Evolutionary conservation across 495 filamentous ascomycete genomes (phyloP).

Genomic region (Bacidia rubella): DNA sequence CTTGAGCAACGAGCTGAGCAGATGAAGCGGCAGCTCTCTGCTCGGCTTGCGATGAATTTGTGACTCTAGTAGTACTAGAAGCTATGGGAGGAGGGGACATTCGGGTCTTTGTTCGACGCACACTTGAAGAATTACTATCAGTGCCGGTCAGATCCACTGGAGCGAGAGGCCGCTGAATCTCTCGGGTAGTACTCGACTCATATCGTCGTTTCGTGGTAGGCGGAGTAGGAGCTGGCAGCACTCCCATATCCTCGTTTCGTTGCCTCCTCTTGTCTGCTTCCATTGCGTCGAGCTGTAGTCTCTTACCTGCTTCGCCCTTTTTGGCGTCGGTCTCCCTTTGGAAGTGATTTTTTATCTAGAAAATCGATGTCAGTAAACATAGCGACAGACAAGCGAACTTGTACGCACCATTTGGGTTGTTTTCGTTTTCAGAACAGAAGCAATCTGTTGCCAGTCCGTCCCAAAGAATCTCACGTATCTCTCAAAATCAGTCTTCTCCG

Average conservation of each 20-base stretch:
- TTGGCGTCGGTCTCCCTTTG: slow-evolving; percentile 54
- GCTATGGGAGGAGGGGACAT: slow-evolving; percentile 24
- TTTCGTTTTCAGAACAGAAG: slow-evolving; percentile 77
- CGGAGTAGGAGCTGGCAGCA: slow-evolving; percentile 43
- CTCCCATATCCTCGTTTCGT: slow-evolving; percentile 56
- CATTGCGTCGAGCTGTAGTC: slow-evolving; percentile 53
- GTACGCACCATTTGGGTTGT: slow-evolving; percentile 81
- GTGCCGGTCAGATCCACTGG: slow-evolving; percentile 40
- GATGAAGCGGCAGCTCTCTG: slow-evolving; percentile 22
- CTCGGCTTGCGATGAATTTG: slow-evolving; percentile 33
- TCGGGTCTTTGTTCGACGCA: slow-evolving; percentile 28
- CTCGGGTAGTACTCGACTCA: slow-evolving; percentile 40
- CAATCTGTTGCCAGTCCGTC: slow-evolving; percentile 76
- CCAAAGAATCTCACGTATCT: slow-evolving; percentile 68
- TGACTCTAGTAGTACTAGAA: slow-evolving; percentile 24
- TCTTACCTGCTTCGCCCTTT: slow-evolving; percentile 39
- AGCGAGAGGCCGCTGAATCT: slow-evolving; percentile 46
- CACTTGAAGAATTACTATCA: slow-evolving; percentile 35
- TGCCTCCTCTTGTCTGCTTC: slow-evolving; percentile 57
- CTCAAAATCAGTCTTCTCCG: slow-evolving; percentile 74
- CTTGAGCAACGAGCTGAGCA: slow-evolving; percentile 7
- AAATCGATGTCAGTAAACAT: slow-evolving; percentile 5
- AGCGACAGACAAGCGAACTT: not conserved
- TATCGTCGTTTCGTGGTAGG: slow-evolving; percentile 47
- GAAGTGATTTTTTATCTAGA: slow-evolving; percentile 86